phyloP scores from a whole-genome alignment of 1,284 basidiomycete species.

The Puccinia triticina region DNA sequence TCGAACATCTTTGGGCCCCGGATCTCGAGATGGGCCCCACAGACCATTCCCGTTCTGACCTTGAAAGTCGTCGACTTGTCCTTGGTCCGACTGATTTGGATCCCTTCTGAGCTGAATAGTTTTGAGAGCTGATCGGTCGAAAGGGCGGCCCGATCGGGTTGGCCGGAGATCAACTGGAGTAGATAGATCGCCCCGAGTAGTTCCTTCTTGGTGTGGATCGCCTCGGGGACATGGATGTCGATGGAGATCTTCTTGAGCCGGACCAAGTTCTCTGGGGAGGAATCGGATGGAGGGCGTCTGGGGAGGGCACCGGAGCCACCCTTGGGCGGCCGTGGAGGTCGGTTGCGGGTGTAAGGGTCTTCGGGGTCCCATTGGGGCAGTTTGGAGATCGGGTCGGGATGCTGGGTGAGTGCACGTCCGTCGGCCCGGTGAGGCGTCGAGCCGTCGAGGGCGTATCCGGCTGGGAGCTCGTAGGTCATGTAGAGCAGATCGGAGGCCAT shows the following conservation, averaged over 20 bases:
- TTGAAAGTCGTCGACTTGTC: slow-evolving; percentile 82
- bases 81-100: slow-evolving; percentile 77
- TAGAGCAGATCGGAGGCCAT: slow-evolving; percentile 88
- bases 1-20: slow-evolving; percentile 90
- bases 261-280: slow-evolving; percentile 70
- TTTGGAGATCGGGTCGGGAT: slow-evolving; percentile 62
- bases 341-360: slow-evolving; percentile 76
- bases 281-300: slow-evolving; percentile 67
- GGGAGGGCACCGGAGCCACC: slow-evolving; percentile 72
- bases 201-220: slow-evolving; percentile 72
- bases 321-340: slow-evolving; percentile 70
- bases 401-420: slow-evolving; percentile 58
- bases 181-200: slow-evolving; percentile 85
- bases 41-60: slow-evolving; percentile 77
- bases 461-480: slow-evolving; percentile 81
- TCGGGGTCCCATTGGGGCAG: slow-evolving; percentile 74
- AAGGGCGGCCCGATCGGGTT: slow-evolving; percentile 69
- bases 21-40: slow-evolving; percentile 86
- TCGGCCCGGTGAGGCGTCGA: slow-evolving; percentile 60
- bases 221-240: slow-evolving; percentile 66
- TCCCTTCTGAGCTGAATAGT: slow-evolving; percentile 69
- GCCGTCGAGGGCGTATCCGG: slow-evolving; percentile 55
- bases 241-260: slow-evolving; percentile 80
- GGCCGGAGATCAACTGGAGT: slow-evolving; percentile 82
- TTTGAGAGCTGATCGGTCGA: slow-evolving; percentile 62